These are phyloP conservation scores for Chlorociboria aeruginascens DNA, from an alignment of 495 filamentous ascomycete genomes.

Conservation along the genomic window DNA sequence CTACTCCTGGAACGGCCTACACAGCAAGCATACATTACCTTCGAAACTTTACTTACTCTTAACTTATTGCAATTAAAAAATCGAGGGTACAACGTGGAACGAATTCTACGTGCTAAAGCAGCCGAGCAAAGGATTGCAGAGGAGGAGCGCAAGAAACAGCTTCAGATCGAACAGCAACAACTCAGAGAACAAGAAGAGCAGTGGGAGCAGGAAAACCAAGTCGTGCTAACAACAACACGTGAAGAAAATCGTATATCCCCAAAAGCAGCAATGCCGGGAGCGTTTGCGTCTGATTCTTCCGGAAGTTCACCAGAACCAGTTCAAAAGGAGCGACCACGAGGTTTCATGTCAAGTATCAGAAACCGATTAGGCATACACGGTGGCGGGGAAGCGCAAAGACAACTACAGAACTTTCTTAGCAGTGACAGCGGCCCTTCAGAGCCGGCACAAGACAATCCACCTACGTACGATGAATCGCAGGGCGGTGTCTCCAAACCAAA, in stretches of 20 bases:
- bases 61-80: slow-evolving; percentile 63
- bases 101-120: slow-evolving; percentile 75
- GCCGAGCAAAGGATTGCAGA: slow-evolving; percentile 78
- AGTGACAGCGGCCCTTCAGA: slow-evolving; percentile 4
- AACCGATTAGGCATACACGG: slow-evolving; percentile 53
- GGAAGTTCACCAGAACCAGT: slow-evolving; percentile 27
- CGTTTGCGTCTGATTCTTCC: slow-evolving; percentile 40
- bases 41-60: slow-evolving; percentile 74
- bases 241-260: slow-evolving; percentile 5
- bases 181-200: slow-evolving; percentile 51
- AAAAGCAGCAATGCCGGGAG: slow-evolving; percentile 47
- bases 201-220: slow-evolving; percentile 33
- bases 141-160: slow-evolving; percentile 59
- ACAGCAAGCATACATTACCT: slow-evolving; percentile 70
- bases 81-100: slow-evolving; percentile 89
- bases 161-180: slow-evolving; percentile 59
- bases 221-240: slow-evolving; percentile 8
- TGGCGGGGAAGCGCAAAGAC: slow-evolving; percentile 25
- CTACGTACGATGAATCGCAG: slow-evolving; percentile 10
- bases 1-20: slow-evolving; percentile 72
- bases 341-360: slow-evolving; percentile 53
- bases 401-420: slow-evolving; percentile 28
- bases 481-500: background rate
- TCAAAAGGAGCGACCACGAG: slow-evolving; percentile 22
- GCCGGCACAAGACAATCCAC: slow-evolving; percentile 4